A percentile compares a stretch with the other conserved stretches of the same genome.
phyloP scores from a whole-genome alignment of 2,329 filamentous ascomycete genomes.

The Ceratocystis eucalypticola region DNA sequence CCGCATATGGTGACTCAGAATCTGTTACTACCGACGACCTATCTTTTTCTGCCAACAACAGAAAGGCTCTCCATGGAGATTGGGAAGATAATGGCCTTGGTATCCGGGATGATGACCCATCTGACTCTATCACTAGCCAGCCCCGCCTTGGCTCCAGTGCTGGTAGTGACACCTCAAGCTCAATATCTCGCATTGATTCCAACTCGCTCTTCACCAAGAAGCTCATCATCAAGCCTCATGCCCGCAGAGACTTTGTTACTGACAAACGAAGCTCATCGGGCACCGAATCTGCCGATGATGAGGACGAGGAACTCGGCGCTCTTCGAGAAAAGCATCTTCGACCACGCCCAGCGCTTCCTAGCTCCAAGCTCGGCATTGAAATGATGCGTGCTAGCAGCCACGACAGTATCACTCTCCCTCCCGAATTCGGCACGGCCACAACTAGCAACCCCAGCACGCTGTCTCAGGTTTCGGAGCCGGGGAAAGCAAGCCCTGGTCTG shows the following conservation, averaged over 20 bases:
- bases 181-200: constrained; percentile 8
- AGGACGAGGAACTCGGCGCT: constrained; percentile 74
- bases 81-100: constrained; percentile 64
- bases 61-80: constrained; percentile 48
- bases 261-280: constrained; percentile 45
- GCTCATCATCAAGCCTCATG: constrained; percentile 5
- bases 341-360: constrained; percentile 48
- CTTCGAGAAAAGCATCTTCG: constrained; percentile 35
- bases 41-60: constrained; percentile 55
- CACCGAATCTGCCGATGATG: constrained; percentile 79
- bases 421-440: constrained; percentile 30
- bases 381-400: constrained; percentile 97
- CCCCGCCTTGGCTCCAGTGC: constrained; percentile 6
- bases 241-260: constrained; percentile 26
- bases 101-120: constrained; percentile 37
- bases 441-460: background rate
- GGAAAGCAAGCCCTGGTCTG: background rate
- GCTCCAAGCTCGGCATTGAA: constrained; percentile 83
- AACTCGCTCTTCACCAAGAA: constrained; percentile 11
- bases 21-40: constrained; percentile 65
- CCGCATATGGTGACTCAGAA: constrained; percentile 76
- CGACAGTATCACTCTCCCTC: constrained; percentile 53
- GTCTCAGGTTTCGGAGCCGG: background rate
- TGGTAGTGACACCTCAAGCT: constrained; percentile 12
- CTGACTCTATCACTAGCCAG: constrained; percentile 25